Conservation (phyloP, 73 alveolate genomes). For the Uronychia binucleata region DNA sequence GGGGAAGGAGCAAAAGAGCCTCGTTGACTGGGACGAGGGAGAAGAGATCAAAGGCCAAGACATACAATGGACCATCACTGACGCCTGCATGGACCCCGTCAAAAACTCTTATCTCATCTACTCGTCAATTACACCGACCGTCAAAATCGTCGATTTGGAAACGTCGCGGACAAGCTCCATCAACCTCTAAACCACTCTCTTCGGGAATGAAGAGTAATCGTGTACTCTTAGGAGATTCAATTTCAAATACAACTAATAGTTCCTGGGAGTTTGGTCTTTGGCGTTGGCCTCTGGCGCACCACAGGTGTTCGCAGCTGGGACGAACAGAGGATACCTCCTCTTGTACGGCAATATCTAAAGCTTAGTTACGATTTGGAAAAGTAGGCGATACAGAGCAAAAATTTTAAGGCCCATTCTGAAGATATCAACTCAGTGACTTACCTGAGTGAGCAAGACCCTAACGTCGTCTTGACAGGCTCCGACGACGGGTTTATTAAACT, state of each 20-base stretch:
- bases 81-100: conserved; percentile 53
- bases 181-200: too few relatives aligned
- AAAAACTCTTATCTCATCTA: conserved; percentile 57
- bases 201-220: neutral
- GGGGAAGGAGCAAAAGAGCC: too few relatives aligned
- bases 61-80: conserved; percentile 65
- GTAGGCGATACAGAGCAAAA: conserved; percentile 29
- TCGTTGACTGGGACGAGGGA: neutral
- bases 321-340: conserved; percentile 56
- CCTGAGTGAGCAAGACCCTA: conserved; percentile 68
- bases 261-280: conserved; percentile 52
- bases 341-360: conserved; percentile 41
- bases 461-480: conserved; percentile 74
- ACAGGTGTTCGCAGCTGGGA: conserved; percentile 63
- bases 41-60: conserved; percentile 29
- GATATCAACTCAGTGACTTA: conserved; percentile 80
- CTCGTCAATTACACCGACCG: conserved; percentile 47
- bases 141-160: conserved; percentile 54
- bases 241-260: neutral
- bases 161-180: too few relatives aligned
- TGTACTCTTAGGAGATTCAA: neutral
- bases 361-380: neutral
- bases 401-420: conserved; percentile 65
- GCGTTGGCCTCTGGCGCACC: conserved; percentile 66
- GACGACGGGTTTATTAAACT: conserved; percentile 73